phyloP scores from a whole-genome alignment of 305 asterid species.

The Petunia hybrid region DNA sequence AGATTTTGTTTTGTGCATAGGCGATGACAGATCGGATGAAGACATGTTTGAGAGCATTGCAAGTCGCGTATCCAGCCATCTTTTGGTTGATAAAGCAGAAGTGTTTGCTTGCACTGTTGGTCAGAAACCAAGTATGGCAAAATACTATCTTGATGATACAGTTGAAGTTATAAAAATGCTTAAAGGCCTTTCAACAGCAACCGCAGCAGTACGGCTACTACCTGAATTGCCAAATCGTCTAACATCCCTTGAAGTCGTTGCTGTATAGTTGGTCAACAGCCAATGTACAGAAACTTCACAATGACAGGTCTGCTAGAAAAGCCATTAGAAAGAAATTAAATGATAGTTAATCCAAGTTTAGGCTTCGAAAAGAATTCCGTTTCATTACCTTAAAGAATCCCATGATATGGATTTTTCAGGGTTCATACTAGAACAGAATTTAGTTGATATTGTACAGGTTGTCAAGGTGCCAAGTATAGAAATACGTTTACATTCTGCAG shows the following conservation, averaged over 20 bases:
- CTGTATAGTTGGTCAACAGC: not conserved
- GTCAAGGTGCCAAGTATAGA: not conserved
- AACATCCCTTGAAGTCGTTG: not conserved
- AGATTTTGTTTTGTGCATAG: conserved; percentile 77
- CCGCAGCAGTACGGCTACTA: conserved; percentile 37
- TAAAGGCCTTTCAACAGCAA: conserved; percentile 49
- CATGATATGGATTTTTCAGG: not conserved
- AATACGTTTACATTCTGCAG: not conserved
- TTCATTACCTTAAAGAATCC: not conserved
- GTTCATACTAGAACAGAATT: not conserved
- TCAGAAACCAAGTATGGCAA: conserved; percentile 84
- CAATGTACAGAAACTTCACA: not conserved
- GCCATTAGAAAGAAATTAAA: not conserved
- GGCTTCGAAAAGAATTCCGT: not conserved
- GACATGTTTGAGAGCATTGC: conserved; percentile 84
- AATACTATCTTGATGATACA: conserved; percentile 72
- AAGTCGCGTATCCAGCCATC: conserved; percentile 46
- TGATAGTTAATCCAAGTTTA: not conserved
- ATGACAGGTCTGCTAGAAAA: not conserved
- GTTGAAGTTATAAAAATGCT: conserved; percentile 68
- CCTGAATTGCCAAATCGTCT: conserved; percentile 4
- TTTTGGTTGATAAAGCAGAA: conserved; percentile 53
- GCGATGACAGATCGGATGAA: conserved; percentile 83
- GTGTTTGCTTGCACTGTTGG: conserved; percentile 86
- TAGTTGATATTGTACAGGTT: not conserved